Evolutionary conservation across 1,284 basidiomycete genomes (phyloP), one percentile per base, ranked within the genome.

Genomic region (Pascua guehoae): DNA sequence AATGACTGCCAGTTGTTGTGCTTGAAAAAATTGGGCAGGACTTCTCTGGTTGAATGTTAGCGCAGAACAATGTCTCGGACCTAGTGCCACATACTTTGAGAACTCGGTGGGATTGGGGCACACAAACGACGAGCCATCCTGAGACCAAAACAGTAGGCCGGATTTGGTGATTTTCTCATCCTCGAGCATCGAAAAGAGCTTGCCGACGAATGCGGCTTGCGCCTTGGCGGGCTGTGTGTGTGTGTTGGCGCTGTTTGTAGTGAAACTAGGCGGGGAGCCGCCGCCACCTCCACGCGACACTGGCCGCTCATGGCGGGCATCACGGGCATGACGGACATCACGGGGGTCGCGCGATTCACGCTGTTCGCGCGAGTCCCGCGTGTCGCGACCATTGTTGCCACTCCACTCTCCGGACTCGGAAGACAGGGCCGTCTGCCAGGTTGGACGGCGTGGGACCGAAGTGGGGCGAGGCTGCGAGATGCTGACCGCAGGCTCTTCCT

Each of bases 1-100:
- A 80, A 79, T 8, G 71, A 74, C 54, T 78, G 75, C 68, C 77
- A 79, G 57, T 80, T 79, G 59, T 75, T 75, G 57, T 79, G 79
- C 63, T 79, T 78, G 75, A 78, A 79, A 57, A 70, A 78, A 42
- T 76, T 72, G 0, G 79, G 78, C 3, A 80, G 63, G 8, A 78
- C 69, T 8, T 65, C 61, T 54, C 76, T 76, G 60, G 12, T 39
- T 5, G 11, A 40, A 18, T 15, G 42, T 62, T 45, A 62, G 57
- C 45, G 24, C 24, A 32, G 24, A 37, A 17, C 39, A 16, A 2
- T 18, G 11, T 32, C n/a, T 14, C 38, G 15, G 16, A 8, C 17
- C 12, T 3, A 11, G 12, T 10, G 9, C 43, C 8, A 76, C 75
- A 51, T 51, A 71, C 69, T 70, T 74, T 2, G 78, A 67, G 53